These are phyloP conservation scores for Dipodascopsis tothii DNA, from an alignment of 805 yeast genomes.

Conservation along the genomic window DNA sequence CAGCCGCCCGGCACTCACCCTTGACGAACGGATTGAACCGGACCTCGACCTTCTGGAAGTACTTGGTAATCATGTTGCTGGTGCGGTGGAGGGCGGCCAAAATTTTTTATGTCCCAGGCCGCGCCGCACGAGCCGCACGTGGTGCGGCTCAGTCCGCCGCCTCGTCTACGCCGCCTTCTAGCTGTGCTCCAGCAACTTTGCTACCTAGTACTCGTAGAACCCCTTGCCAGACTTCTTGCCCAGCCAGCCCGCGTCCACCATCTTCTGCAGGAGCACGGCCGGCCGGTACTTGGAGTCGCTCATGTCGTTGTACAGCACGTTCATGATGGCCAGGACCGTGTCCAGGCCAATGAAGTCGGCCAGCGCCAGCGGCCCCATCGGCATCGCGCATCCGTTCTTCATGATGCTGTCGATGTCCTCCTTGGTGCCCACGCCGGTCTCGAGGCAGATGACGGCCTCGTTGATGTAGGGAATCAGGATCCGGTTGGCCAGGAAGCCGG, in stretches of 20 bases:
- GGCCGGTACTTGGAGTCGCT: slow-evolving; percentile 40
- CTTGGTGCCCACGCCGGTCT: slow-evolving; percentile 35
- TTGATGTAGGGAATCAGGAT: slow-evolving; percentile 39
- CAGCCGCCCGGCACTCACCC: slow-evolving; percentile 35
- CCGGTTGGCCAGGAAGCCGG: slow-evolving; percentile 41
- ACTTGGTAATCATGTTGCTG: slow-evolving; percentile 89
- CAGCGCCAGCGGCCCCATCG: slow-evolving; percentile 39
- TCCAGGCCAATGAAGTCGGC: slow-evolving; percentile 41
- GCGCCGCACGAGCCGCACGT: too few species aligned
- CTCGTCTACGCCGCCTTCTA: too few species aligned
- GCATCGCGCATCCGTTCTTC: slow-evolving; percentile 43
- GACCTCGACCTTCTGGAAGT: slow-evolving; percentile 68
- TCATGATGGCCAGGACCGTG: slow-evolving; percentile 38
- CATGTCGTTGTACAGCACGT: slow-evolving; percentile 35
- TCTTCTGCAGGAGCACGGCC: slow-evolving; percentile 32
- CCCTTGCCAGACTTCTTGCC: slow-evolving; percentile 38
- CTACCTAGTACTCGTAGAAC: slow-evolving; percentile 34
- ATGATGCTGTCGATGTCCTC: slow-evolving; percentile 40
- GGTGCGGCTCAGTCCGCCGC: too few species aligned
- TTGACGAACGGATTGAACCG: slow-evolving; percentile 71
- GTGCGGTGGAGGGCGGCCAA: too few species aligned
- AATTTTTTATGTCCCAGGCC: too few species aligned
- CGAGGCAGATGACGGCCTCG: slow-evolving; percentile 37
- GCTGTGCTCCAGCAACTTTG: too few species aligned
- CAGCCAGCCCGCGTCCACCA: slow-evolving; percentile 39